Evolutionary conservation across 768 basidiomycete genomes (phyloP), one percentile per base, ranked within the genome.

Genomic region (Tulasnella sp.): DNA sequence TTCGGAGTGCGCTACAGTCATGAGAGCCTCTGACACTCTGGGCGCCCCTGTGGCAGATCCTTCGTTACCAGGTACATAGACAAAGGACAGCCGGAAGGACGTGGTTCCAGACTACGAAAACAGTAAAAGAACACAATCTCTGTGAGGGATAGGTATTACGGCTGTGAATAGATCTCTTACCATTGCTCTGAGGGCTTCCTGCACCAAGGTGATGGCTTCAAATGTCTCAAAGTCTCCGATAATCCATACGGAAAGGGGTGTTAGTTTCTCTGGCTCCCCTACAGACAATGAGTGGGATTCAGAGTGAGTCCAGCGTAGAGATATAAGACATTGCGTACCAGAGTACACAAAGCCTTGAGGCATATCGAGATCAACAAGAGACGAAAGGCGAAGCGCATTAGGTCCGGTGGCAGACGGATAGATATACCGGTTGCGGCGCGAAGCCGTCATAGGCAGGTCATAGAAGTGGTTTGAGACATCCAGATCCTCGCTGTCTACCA

Each of bases 391-490:
- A 2, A 59, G 48, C 19, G 38, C 73, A 72, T 17, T 75, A 75
- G 2, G 75, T 66, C 31, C 71, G 73, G 2, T 34, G 30, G 74
- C 64, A 12, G 71, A 71, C 0, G 84, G 81, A 65, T 82, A 80
- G 55, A 97, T 82, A 66, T 86, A 80, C 25, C 71, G 74, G 69
- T 91, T 97, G n/a, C 96, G 73, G 10, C 84, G 77, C 57, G 76
- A 73, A 43, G 75, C 75, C 0, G 88, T 82, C 0, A 79, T 80
- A 0, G 92, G 87, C 4, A 92, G 77, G 65, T 94, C 90, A 67
- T 94, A 97, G 73, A 97, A 98, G 71, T 87, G 92, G 12, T 76
- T 84, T 29, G 79, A 71, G 55, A 88, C 77, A 30, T 76, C 74
- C 4, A 72, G 72, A 1, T 75, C 75, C 46, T 87, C 82, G 8